These are phyloP conservation scores for Magnusiomyces paraingens DNA, from an alignment of 1,139 yeast species.

Conservation along the genomic window DNA sequence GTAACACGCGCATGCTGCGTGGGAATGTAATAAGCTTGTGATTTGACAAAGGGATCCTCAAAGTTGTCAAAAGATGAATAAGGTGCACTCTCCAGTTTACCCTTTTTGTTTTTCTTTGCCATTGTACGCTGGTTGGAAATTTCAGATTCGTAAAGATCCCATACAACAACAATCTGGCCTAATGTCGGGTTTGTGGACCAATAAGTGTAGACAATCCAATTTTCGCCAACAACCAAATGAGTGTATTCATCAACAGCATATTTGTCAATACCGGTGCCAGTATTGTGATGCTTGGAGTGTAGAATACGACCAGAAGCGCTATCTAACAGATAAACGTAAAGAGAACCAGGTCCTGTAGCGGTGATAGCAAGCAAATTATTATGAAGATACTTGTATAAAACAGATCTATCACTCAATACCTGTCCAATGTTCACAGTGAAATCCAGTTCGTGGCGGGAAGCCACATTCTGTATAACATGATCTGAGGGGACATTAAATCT, in stretches of 20 bases:
- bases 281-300: conserved; percentile 39
- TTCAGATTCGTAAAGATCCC: conserved; percentile 70
- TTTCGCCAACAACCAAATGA: conserved; percentile 63
- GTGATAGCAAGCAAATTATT: conserved; percentile 61
- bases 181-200: conserved; percentile 45
- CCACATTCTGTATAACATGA: conserved; percentile 37
- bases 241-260: conserved; percentile 40
- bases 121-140: conserved; percentile 12
- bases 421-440: conserved; percentile 62
- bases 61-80: conserved; percentile 37
- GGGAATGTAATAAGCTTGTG: conserved; percentile 50
- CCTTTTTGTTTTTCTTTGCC: conserved; percentile 7
- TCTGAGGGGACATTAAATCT: conserved; percentile 23
- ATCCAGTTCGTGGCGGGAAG: conserved; percentile 40
- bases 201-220: conserved; percentile 74
- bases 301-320: conserved; percentile 62
- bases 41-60: conserved; percentile 40
- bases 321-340: conserved; percentile 51
- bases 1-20: conserved; percentile 38
- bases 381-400: conserved; percentile 76
- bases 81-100: conserved; percentile 8
- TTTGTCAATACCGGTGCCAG: conserved; percentile 24
- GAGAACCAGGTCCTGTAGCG: conserved; percentile 17
- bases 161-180: conserved; percentile 57
- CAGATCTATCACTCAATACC: conserved; percentile 62